phyloP scores from a whole-genome alignment of 2,329 filamentous ascomycete genomes.

The Scolecobasidium constrictum region DNA sequence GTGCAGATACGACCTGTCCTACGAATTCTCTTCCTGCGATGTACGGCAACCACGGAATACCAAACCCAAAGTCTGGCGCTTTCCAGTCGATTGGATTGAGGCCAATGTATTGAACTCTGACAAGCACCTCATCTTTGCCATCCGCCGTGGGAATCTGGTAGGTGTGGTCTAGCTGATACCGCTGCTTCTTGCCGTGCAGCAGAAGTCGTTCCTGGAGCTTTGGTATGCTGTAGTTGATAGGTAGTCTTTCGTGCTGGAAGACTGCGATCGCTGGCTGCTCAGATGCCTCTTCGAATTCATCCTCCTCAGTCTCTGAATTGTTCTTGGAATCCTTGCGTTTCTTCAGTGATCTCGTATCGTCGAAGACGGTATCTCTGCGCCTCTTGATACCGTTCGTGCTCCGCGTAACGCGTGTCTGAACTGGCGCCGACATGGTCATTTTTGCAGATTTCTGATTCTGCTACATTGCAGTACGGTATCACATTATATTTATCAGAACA shows the following conservation, averaged over 20 bases:
- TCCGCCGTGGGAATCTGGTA: slow-evolving; percentile 37
- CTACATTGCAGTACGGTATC: too few relatives aligned
- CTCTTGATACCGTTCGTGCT: not conserved
- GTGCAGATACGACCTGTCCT: slow-evolving; percentile 47
- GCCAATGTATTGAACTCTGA: slow-evolving; percentile 54
- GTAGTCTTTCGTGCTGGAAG: not conserved
- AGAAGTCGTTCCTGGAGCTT: slow-evolving; percentile 37
- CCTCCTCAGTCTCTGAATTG: not conserved
- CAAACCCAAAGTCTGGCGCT: slow-evolving; percentile 62
- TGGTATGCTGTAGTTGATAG: not conserved
- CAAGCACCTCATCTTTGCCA: slow-evolving; percentile 44
- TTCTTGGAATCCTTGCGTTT: not conserved
- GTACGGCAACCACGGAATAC: slow-evolving; percentile 56
- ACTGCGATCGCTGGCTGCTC: not conserved
- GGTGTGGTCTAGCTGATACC: slow-evolving; percentile 35
- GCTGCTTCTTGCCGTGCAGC: slow-evolving; percentile 38
- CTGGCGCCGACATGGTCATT: not conserved
- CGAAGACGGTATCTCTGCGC: not conserved
- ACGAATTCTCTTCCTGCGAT: slow-evolving; percentile 61
- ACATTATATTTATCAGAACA: too few relatives aligned
- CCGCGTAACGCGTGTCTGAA: not conserved
- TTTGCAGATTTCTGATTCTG: too few relatives aligned
- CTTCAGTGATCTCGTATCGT: not conserved
- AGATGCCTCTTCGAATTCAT: not conserved
- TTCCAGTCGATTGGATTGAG: slow-evolving; percentile 73